phyloP scores from a whole-genome alignment of 495 filamentous ascomycete species.

The Glonium stellatum region DNA sequence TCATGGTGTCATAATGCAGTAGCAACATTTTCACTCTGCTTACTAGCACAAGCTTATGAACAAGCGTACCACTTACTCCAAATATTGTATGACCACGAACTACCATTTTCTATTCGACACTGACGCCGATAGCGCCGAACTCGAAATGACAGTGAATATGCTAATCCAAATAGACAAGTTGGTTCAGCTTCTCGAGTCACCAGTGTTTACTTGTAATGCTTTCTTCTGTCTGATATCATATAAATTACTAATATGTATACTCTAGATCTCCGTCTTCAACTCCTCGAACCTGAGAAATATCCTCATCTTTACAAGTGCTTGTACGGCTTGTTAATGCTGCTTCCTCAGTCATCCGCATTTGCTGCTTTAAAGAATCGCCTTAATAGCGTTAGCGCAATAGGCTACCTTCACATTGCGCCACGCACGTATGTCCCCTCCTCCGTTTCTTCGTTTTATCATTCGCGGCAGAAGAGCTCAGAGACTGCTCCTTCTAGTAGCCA shows the following conservation, averaged over 20 bases:
- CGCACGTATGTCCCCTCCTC: conserved; percentile 60
- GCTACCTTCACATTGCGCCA: conserved; percentile 79
- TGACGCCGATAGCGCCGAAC: conserved; percentile 67
- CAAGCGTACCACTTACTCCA: conserved; percentile 95
- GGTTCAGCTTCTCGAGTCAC: conserved; percentile 93
- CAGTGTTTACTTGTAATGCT: conserved; percentile 82
- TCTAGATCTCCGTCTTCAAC: conserved; percentile 83
- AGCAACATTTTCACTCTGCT: conserved; percentile 90
- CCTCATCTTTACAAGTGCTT: conserved; percentile 97
- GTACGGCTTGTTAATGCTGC: conserved; percentile 93
- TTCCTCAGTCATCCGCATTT: conserved; percentile 95
- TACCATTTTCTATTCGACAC: conserved; percentile 16
- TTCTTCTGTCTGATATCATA: neutral
- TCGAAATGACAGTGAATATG: conserved; percentile 98
- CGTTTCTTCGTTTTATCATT: conserved; percentile 33
- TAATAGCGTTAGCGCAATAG: conserved; percentile 93
- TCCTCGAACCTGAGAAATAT: conserved; percentile 95
- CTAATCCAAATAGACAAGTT: conserved; percentile 99
- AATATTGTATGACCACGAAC: conserved; percentile 64
- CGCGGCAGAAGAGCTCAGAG: conserved; percentile 31
- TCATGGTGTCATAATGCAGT: conserved; percentile 99
- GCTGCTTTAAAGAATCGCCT: conserved; percentile 94
- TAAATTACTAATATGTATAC: neutral
- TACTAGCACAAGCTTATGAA: conserved; percentile 96
- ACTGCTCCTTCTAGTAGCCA: conserved; percentile 20